Percentiles rank a stretch among this genome's conserved stretches.
Conservation (phyloP, 805 yeast genomes). For the Teunomyces aglyptinius region DNA sequence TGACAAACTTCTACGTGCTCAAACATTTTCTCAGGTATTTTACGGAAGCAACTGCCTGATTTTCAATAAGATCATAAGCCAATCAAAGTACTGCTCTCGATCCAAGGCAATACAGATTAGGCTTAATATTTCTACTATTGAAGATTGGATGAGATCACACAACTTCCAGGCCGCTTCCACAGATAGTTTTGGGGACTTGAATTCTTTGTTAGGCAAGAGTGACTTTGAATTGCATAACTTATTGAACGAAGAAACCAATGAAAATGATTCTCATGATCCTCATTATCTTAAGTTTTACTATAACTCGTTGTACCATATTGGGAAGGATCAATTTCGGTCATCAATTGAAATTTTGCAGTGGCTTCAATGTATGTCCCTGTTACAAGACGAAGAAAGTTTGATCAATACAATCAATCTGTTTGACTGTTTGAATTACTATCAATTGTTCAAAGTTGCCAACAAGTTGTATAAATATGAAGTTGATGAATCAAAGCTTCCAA, state of each 20-base stretch:
- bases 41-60: slow-evolving; percentile 72
- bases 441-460: slow-evolving; percentile 60
- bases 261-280: slow-evolving; percentile 36
- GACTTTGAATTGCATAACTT: slow-evolving; percentile 20
- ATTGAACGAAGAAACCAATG: slow-evolving; percentile 17
- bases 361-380: slow-evolving; percentile 79
- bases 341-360: slow-evolving; percentile 81
- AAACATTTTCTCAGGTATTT: slow-evolving; percentile 72
- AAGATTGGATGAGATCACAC: slow-evolving; percentile 87
- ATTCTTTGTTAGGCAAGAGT: slow-evolving; percentile 13
- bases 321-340: slow-evolving; percentile 67
- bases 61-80: slow-evolving; percentile 70
- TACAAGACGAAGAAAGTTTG: slow-evolving; percentile 63
- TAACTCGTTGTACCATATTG: slow-evolving; percentile 60
- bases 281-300: slow-evolving; percentile 58
- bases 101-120: slow-evolving; percentile 87
- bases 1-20: slow-evolving; percentile 73
- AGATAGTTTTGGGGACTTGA: slow-evolving; percentile 30
- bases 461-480: slow-evolving; percentile 83
- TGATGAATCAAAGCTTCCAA: slow-evolving; percentile 66
- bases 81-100: slow-evolving; percentile 71
- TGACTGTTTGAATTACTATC: slow-evolving; percentile 61
- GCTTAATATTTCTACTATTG: slow-evolving; percentile 78
- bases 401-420: slow-evolving; percentile 52
- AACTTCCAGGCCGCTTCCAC: slow-evolving; percentile 45